Evolutionary conservation across 169 alveolate genomes (phyloP), one percentile per base, ranked within the genome.

Genomic region (Theileria sp.): DNA sequence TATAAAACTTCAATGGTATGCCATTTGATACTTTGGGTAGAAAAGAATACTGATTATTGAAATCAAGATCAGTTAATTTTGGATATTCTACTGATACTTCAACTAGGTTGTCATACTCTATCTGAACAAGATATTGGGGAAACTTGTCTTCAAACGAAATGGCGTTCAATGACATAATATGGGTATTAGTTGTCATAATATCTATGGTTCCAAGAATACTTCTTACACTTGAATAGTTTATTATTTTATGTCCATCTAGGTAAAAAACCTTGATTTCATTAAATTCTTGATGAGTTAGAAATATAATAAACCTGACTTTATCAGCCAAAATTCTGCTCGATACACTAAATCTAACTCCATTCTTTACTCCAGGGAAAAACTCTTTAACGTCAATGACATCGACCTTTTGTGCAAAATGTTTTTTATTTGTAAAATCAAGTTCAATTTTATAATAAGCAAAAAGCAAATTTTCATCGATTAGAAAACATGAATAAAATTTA

Each of bases 61-160:
- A n/a, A 21, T 13, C 34, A n/a, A 82, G 23, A 28, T 34, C 62
- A 10, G 78, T 62, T 3, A 75, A 9, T 19, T 34, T 28, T 23
- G 81, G 76, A 62, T 82, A 82, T 15, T 25, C 1, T 49, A 82
- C 67, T 26, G 68, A 0, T 0, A 26, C 36, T 17, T 21, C 54
- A 5, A 76, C 19, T 21, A 82, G 13, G 68, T 61, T 56, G 19
- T 21, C 64, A 70, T 71, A 44, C 12, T 58, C 75, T 26, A 70
- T 58, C 71, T 82, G 83, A 9, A 77, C 25, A 19, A 82, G 7
- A 25, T 58, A 75, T n/a, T 82, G 86, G 3, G 86, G 64, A 25
- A 82, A 62, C 61, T 82, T 80, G 19, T 71, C 81, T 19, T 32
- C 30, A 13, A 36, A 61, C 25, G 75, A 64, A 5, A 75, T 64